Percentiles rank a stretch among this genome's conserved stretches.
Evolutionary conservation across 2,329 filamentous ascomycete species (phyloP).

Genomic region (Corynespora cassiicola): DNA sequence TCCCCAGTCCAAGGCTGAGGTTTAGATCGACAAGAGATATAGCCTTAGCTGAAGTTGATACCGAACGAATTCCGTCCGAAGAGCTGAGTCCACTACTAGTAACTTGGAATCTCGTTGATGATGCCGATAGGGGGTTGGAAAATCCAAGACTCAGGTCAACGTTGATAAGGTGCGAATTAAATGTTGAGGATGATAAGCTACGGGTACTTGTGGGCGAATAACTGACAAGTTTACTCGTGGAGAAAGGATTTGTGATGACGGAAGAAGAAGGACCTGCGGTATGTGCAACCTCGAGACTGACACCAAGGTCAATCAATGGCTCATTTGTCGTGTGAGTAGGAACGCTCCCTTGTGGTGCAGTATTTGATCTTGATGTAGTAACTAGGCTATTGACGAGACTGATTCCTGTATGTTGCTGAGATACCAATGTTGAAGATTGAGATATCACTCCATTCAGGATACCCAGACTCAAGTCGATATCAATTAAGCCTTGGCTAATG

Average conservation of each 20-base stretch:
- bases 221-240: no score
- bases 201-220: no score
- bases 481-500: no score
- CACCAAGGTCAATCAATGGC: slow-evolving; percentile 1
- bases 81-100: no score
- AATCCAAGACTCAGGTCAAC: no score
- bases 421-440: background rate
- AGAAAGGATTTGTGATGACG: background rate
- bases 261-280: slow-evolving; percentile 3
- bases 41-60: slow-evolving; percentile 1
- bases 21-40: background rate
- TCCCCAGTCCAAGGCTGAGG: background rate
- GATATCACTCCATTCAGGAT: background rate
- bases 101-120: no score
- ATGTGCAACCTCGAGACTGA: no score
- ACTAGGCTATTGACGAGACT: background rate
- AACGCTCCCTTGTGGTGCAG: no score
- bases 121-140: no score
- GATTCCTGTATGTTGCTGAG: background rate
- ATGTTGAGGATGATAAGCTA: background rate
- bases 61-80: no score
- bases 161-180: background rate
- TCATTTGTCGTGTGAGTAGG: slow-evolving; percentile 1
- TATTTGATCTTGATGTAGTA: background rate
- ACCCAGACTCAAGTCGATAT: slow-evolving; percentile 2